Base-by-base conservation (phyloP, 1,284 basidiomycete species). In the Somion occarium region DNA sequence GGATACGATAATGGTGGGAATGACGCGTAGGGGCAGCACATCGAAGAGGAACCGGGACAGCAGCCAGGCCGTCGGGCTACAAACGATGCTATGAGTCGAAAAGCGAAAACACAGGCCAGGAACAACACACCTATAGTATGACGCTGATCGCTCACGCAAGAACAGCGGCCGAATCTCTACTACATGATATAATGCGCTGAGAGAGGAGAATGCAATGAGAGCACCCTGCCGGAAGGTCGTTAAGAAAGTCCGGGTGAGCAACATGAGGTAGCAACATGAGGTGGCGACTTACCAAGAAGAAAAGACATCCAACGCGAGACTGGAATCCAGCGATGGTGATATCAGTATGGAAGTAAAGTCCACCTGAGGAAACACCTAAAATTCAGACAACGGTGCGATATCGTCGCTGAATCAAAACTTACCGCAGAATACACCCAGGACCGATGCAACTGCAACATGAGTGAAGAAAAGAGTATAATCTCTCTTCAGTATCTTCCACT, bases 281-380 rank as follows among this genome's bases (percentile, higher is more conserved):
- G n/a, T n/a, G n/a, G 5, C 13, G 19, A 68, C 80, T 53, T 56
- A 88, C 89, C 61, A 95, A 66, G 80, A 95, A 96, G 75, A 96
- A 95, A 45, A 95, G 67, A 56, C 85, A 89, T 24, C 93, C 93
- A n/a, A 96, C 80, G 38, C 92, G 79, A 19, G 87, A 92, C 67
- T 96, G 93, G 77, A 96, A 96, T 0, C 93, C 93, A 20, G 91
- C 88, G 53, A 96, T 95, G 1, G 82, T 87, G 11, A 78, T 68
- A 43, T 78, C 80, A 0, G 91, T 92, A 30, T 93, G 67, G 70
- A 75, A 95, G 66, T 93, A 95, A 50, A 94, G 66, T 0, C 92
- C 92, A 49, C 92, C 91, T 75, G 64, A 59, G 44, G 19, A 15
- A 27, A 41, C 47, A 9, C 11, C 9, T 37, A 50, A 19, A 13